Base-by-base conservation (phyloP, 192 early-diverging fungal species). In the Coemansia sp. region DNA sequence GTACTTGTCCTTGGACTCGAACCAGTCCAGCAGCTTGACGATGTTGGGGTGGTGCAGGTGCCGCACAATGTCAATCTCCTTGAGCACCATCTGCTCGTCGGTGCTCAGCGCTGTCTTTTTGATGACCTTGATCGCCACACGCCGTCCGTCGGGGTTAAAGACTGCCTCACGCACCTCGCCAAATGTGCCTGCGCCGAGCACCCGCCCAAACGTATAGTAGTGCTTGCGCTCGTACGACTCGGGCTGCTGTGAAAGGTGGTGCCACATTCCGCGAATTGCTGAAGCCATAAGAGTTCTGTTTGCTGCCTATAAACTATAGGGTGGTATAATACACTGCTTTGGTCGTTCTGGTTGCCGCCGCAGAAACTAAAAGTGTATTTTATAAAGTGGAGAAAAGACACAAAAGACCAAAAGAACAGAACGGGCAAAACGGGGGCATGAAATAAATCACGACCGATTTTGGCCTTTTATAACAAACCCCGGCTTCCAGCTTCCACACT, bases 121-220 rank as follows among this genome's bases (percentile, higher is more conserved):
- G 74, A 98, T 97, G 48, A 98, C 87, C 74, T 98, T 98, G 65
- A 95, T 84, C 0, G 96, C 96, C 21, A 93, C 93, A 25, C 86
- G 82, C 22, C 89, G 85, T 12, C 88, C 86, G 19, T 89, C 87
- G n/a, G 84, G 86, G 51, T 89, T 84, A 9, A 84, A 78, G 5
- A 57, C 78, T n/a, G 89, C 88, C 61, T 83, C 65, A 56, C 87
- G 83, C 52, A 92, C 90, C 20, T 88, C 86, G 31, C 89, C 90
- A 74, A 88, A 92, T 12, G 89, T 85, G 15, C 90, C 90, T 2
- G 85, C 75, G 26, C 87, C 89, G 74, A 91, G 81, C 11, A 79
- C 79, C 23, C 70, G 65, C 25, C 83, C 85, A 63, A 91, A 84
- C 2, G 76, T 82, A 66, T 91, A 91, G 52, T 86, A 76, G 54